Evolutionary conservation across 2,329 filamentous ascomycete species (phyloP).

Genomic region (Trichoderma koningii): DNA sequence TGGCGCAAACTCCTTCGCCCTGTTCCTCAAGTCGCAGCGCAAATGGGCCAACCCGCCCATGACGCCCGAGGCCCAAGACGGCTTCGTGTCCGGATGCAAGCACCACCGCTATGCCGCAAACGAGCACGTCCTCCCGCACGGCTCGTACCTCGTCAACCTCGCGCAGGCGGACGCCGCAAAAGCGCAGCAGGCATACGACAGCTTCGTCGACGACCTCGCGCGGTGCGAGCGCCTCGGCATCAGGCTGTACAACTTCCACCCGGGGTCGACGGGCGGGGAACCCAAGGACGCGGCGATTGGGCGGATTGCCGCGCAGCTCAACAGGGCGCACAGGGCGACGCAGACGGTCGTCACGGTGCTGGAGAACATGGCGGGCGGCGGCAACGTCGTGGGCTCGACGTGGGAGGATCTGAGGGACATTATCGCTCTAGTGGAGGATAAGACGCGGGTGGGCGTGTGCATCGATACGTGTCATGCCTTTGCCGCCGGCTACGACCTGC

Average conservation of each 20-base stretch:
- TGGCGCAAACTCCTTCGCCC: constrained; percentile 87
- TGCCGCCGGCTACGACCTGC: constrained; percentile 88
- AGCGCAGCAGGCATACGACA: constrained; percentile 79
- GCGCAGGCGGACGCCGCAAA: constrained; percentile 80
- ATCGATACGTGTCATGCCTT: constrained; percentile 97
- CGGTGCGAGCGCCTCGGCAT: constrained; percentile 88
- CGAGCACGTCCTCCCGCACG: constrained; percentile 82
- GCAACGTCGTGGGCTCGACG: constrained; percentile 81
- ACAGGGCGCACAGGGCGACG: constrained; percentile 77
- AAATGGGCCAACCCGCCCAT: constrained; percentile 90
- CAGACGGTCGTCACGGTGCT: constrained; percentile 77
- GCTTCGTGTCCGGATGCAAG: constrained; percentile 70
- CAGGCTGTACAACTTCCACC: constrained; percentile 95
- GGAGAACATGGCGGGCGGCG: constrained; percentile 92
- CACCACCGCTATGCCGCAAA: constrained; percentile 70
- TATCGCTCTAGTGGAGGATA: constrained; percentile 77
- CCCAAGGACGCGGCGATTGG: constrained; percentile 68
- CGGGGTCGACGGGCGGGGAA: constrained; percentile 75
- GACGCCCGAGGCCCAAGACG: constrained; percentile 63
- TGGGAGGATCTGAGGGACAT: constrained; percentile 88
- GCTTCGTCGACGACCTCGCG: constrained; percentile 84
- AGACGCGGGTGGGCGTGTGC: constrained; percentile 85
- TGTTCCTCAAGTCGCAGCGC: constrained; percentile 94
- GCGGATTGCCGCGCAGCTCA: constrained; percentile 80
- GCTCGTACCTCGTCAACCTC: constrained; percentile 94